Evolutionary conservation across 163 green algal genomes (phyloP).

Genomic region (Chlorella variabilis): DNA sequence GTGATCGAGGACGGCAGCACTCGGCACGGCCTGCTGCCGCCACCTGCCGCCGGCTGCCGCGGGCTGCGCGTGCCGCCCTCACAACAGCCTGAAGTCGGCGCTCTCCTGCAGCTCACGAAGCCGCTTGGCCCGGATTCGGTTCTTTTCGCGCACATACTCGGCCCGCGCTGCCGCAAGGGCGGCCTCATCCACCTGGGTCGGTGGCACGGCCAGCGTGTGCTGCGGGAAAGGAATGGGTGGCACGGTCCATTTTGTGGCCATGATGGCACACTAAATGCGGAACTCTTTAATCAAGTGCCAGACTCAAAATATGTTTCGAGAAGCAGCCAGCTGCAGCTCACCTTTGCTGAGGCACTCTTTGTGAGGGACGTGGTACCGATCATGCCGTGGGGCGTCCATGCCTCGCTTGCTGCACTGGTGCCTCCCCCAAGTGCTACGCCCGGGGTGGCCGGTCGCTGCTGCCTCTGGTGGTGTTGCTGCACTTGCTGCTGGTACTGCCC

Average conservation of each 20-base stretch:
- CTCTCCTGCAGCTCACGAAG: conserved; percentile 22
- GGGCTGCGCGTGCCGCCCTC: no score
- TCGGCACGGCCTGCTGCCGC: no score
- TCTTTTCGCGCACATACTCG: conserved; percentile 19
- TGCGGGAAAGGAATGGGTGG: neutral
- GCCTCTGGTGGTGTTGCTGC: neutral
- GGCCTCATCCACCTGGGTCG: conserved; percentile 26
- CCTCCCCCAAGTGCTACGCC: no score
- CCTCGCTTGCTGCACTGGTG: neutral
- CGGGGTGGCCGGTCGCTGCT: neutral
- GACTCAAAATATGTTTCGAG: neutral
- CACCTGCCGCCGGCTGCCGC: neutral
- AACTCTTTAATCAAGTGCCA: no score
- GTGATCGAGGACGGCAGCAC: no score
- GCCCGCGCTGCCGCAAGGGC: conserved; percentile 15
- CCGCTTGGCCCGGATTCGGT: conserved; percentile 20
- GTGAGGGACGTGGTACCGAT: neutral
- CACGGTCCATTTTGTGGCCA: no score
- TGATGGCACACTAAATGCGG: no score
- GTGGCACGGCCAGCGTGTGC: conserved; percentile 31
- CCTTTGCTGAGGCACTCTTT: neutral
- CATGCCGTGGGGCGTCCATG: neutral
- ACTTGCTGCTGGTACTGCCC: neutral
- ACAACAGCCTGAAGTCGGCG: neutral
- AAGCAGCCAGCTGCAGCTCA: neutral